Evolutionary conservation across 108 stramenopile genomes (phyloP), one percentile per base, ranked within the genome.

Genomic region (Nitzschia inconspicua): DNA sequence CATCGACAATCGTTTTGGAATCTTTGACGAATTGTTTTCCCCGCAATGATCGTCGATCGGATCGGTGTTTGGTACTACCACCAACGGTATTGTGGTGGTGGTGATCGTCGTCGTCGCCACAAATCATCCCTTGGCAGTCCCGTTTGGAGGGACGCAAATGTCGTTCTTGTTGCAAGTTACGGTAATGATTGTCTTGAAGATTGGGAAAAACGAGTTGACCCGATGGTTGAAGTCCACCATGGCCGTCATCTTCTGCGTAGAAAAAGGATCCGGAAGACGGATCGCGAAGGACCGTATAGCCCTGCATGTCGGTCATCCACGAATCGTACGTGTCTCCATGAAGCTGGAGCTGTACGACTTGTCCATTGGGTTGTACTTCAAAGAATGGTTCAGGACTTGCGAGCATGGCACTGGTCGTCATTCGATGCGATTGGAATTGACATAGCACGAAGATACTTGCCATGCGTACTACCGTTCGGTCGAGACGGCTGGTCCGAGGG

Each of bases 321-420:
- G 48, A 8, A 44, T 65, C 53, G 9, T 55, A 20, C n/a, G 48
- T 28, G 30, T 56, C 54, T 14, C 65, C 65, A 47, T 56, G 42
- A n/a, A 54, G 29, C 13, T 25, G 28, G 0, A 65, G 22, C 7
- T 18, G 20, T 24, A 65, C 22, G 14, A 0, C 34, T 19, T 25
- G 36, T n/a, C 65, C 65, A 46, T 54, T 34, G 2, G 65, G 65
- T 26, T 65, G 65, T 10, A 31, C 3, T 25, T 47, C 65, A 16
- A 22, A 0, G 0, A 65, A 65, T 29, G 59, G 44, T 25, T 29
- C 59, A 10, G 65, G 65, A 31, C 43, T 54, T 9, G 65, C 65
- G 19, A 32, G 39, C 41, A 65, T 65, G 22, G 52, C 65, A 19
- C 28, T 10, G 46, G 47, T 26, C 46, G 10, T 37, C 36, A 37